Conservation (phyloP, 2,329 filamentous ascomycete genomes). For the Aureobasidium sp. region DNA sequence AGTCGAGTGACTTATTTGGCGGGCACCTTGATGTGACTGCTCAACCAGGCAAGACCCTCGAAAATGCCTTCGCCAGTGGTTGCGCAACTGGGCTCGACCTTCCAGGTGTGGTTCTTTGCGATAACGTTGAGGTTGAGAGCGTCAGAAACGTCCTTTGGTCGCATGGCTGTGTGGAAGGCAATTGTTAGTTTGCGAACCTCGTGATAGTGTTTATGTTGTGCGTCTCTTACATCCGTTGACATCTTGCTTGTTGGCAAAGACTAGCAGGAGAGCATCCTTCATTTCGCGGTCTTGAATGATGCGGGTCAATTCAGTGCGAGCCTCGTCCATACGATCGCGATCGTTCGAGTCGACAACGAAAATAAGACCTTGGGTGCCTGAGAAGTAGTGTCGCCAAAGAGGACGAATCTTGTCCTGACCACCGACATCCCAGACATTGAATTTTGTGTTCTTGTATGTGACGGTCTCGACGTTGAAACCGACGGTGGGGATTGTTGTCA, state of each 20-base stretch:
- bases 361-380: slow-evolving; percentile 97
- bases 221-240: slow-evolving; percentile 63
- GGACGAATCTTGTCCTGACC: slow-evolving; percentile 99
- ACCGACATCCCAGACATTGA: slow-evolving; percentile 99
- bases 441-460: slow-evolving; percentile 99
- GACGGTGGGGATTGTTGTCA: slow-evolving; percentile 98
- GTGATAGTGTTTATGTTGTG: neutral
- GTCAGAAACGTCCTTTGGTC: slow-evolving; percentile 42
- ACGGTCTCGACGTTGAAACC: slow-evolving; percentile 99
- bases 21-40: slow-evolving; percentile 42
- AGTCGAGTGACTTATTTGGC: slow-evolving; percentile 14
- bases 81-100: slow-evolving; percentile 46
- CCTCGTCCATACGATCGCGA: slow-evolving; percentile 95
- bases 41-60: slow-evolving; percentile 44
- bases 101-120: slow-evolving; percentile 46
- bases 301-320: slow-evolving; percentile 89
- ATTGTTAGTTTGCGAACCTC: slow-evolving; percentile 14
- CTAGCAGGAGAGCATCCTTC: slow-evolving; percentile 88
- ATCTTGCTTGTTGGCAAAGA: slow-evolving; percentile 99
- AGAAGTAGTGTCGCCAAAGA: slow-evolving; percentile 99
- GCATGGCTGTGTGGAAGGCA: slow-evolving; percentile 32
- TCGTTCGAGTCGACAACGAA: slow-evolving; percentile 99
- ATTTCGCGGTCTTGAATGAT: slow-evolving; percentile 99
- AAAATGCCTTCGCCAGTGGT: slow-evolving; percentile 46
- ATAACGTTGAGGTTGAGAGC: slow-evolving; percentile 40